Evolutionary conservation across 1,139 yeast species (phyloP), one percentile per base, ranked within the genome.

Genomic region (Yamadazyma diospyri): DNA sequence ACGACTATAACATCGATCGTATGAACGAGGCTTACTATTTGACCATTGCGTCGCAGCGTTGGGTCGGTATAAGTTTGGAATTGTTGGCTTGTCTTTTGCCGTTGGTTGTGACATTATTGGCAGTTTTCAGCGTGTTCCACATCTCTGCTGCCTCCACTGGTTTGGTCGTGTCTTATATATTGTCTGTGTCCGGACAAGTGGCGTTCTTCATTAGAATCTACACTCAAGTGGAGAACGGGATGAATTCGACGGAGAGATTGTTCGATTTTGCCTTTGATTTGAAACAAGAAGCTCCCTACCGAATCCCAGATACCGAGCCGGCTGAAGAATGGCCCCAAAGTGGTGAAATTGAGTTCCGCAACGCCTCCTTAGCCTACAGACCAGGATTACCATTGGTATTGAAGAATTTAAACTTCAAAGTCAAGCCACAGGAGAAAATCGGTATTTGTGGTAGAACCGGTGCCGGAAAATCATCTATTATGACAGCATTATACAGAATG

Each of bases 361-460:
- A 81, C 42, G 87, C 75, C 6, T 58, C 67, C 16, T 65, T 88
- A 66, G 69, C 81, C 9, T 88, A 88, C 54, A 76, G 95, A 50
- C 82, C 81, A 1, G 85, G 78, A 3, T 64, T 87, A 38, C 96
- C 97, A 2, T 59, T 74, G 23, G 95, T 85, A 5, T 64, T 88
- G 52, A 78, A 81, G 40, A 55, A 76, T 38, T 54, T 88, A 33
- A 51, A 51, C 23, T 58, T 77, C 32, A 47, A 53, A 4, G 61
- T 82, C 16, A 57, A 64, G 11, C 72, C 79, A 2, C 73, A 77
- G 18, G 80, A 79, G 52, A 82, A 80, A 51, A 69, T 82, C 41
- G 92, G 92, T 33, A 78, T 82, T 40, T 80, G 87, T 57, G 92
- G 92, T 16, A 73, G 92, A 52, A 82, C 92, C 1, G 92, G 92